phyloP scores from a whole-genome alignment of 2,329 filamentous ascomycete species.

The Nigrospora oryzae region DNA sequence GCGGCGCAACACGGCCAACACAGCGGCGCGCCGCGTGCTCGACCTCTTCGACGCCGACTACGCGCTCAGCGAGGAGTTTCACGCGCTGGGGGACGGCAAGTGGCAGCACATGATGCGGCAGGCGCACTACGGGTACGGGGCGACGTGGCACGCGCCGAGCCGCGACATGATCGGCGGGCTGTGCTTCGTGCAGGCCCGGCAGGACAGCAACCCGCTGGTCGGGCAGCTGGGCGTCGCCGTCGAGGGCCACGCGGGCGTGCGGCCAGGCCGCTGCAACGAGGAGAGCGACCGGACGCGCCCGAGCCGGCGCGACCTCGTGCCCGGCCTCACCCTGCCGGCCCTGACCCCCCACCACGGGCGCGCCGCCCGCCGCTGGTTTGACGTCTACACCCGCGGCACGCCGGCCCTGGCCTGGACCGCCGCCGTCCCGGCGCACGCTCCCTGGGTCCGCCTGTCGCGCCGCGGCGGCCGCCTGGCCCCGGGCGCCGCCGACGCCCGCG shows the following conservation, averaged over 20 bases:
- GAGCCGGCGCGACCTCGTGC: constrained; percentile 22
- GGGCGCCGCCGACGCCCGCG: constrained; percentile 30
- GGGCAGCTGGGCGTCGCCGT: constrained; percentile 47
- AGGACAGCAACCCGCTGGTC: constrained; percentile 38
- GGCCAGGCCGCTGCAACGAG: constrained; percentile 35
- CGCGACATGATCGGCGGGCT: constrained; percentile 45
- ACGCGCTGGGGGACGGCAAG: constrained; percentile 41
- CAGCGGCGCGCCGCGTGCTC: constrained; percentile 33
- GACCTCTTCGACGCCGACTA: constrained; percentile 42
- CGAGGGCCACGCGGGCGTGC: constrained; percentile 28
- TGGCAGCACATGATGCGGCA: constrained; percentile 49
- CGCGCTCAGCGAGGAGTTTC: constrained; percentile 39
- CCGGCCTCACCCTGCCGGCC: constrained; percentile 11
- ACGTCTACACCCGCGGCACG: constrained; percentile 33
- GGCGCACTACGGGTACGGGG: constrained; percentile 42
- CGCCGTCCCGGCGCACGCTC: constrained; percentile 31
- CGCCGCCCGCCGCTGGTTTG: constrained; percentile 24
- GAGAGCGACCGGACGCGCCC: constrained; percentile 42
- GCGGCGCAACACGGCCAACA: constrained; percentile 47
- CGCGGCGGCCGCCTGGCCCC: constrained; percentile 26
- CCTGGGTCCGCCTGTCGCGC: constrained; percentile 29
- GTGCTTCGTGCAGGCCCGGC: constrained; percentile 40
- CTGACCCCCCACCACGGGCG: constrained; percentile 8
- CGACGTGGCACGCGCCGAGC: constrained; percentile 48
- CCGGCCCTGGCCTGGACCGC: constrained; percentile 29